Conservation (phyloP, 306 rosid species). For the Acmispon strigosus region DNA sequence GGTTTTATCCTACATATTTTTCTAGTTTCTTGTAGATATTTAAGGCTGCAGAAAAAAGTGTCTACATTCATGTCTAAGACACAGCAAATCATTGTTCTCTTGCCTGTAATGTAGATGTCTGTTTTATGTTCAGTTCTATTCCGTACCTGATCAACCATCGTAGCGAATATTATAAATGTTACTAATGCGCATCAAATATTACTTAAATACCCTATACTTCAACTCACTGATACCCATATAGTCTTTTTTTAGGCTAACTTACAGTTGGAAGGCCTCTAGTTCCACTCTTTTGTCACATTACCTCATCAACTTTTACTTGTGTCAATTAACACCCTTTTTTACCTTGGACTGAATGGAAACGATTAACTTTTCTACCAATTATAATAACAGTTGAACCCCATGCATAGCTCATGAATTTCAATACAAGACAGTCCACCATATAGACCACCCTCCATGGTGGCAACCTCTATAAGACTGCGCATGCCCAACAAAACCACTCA, state of each 20-base stretch:
- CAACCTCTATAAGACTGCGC: no score
- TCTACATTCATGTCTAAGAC: conserved; percentile 5
- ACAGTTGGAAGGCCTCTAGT: neutral
- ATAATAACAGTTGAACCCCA: no score
- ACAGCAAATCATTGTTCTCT: neutral
- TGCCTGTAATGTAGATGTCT: neutral
- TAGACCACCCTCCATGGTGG: no score
- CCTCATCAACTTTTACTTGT: neutral
- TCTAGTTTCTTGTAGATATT: neutral
- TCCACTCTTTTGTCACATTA: neutral
- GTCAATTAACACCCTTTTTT: neutral
- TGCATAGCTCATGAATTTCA: no score
- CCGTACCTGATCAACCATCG: neutral
- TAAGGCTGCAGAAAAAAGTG: neutral
- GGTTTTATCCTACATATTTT: no score
- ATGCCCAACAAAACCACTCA: no score
- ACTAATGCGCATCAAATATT: neutral
- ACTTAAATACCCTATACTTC: neutral
- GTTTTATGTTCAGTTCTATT: neutral
- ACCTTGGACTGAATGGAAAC: neutral
- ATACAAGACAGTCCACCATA: no score
- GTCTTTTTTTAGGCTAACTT: neutral
- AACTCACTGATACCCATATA: neutral
- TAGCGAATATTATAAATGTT: neutral
- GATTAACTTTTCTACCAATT: neutral